Evolutionary conservation across 1,139 yeast species (phyloP), one percentile per base, ranked within the genome.

Genomic region (Entelexis sorbosivorans): DNA sequence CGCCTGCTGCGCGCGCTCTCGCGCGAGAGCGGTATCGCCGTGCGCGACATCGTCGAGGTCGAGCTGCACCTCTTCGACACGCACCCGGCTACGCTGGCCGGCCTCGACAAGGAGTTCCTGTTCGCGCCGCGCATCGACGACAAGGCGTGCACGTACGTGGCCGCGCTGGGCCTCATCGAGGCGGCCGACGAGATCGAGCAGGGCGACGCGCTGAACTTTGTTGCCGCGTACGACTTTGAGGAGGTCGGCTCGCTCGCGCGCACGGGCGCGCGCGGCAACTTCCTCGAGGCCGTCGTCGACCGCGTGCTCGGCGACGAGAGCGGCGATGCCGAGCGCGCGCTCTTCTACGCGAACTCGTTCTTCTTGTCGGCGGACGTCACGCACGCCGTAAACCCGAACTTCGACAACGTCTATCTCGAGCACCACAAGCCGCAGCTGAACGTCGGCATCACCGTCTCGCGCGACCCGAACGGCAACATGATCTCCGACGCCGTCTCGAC

Each of bases 381-480:
- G 9, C 98, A 89, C 66, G 96, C 96, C 45, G 82, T 86, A 48
- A 95, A 91, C 68, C 97, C 97, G 57, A 89, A 89, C 69, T 88
- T 87, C 66, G 68, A 76, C 49, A 58, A 57, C 44, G 82, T 76
- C 26, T 84, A 85, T 67, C 72, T 85, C 63, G 83, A 80, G 58
- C 66, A 79, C 63, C 91, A 85, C 69, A 79, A 77, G 62, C 94
- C 95, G 24, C 67, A 78, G 52, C 87, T 91, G 56, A 86, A 86
- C 68, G 77, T 74, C 46, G 95, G 95, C 47, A 67, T 85, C 50
- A 73, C 86, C 1, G 65, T 86, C 31, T 75, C 86, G 8, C 70
- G 80, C 59, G 95, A 86, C 66, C 77, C 93, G 33, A 82, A 85
- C 63, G 86, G 80, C 22, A 82, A 82, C 64, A 81, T 85, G 77